phyloP scores from a whole-genome alignment of 306 rosid species.

The Vicia faba region DNA sequence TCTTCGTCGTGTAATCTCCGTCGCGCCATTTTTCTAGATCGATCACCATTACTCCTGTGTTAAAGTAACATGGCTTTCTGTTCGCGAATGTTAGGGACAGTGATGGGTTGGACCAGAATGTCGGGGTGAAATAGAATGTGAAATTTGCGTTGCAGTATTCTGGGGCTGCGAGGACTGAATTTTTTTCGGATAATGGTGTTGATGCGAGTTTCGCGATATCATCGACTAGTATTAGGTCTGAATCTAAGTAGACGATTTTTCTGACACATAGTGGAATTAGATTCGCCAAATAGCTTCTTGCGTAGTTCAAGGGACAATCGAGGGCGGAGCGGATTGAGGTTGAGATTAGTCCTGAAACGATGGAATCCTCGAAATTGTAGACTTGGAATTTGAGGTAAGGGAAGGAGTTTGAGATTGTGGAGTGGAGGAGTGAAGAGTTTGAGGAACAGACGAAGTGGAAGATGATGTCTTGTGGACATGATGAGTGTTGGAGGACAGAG shows the following conservation, averaged over 20 bases:
- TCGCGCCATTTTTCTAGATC: slow-evolving; percentile 77
- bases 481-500: slow-evolving; percentile 84
- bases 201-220: slow-evolving; percentile 83
- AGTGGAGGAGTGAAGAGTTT: slow-evolving; percentile 49
- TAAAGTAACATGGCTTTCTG: slow-evolving; percentile 75
- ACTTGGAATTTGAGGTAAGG: slow-evolving; percentile 80
- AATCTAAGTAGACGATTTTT: slow-evolving; percentile 85
- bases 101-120: slow-evolving; percentile 88
- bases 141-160: slow-evolving; percentile 96
- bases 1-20: slow-evolving; percentile 68
- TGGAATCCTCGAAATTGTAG: slow-evolving; percentile 58
- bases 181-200: slow-evolving; percentile 42
- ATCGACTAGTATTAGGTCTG: slow-evolving; percentile 85
- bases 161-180: slow-evolving; percentile 73
- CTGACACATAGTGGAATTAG: slow-evolving; percentile 69
- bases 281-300: slow-evolving; percentile 68
- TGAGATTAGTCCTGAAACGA: slow-evolving; percentile 72
- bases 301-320: slow-evolving; percentile 91
- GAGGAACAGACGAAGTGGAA: slow-evolving; percentile 82
- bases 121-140: slow-evolving; percentile 70
- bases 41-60: slow-evolving; percentile 98
- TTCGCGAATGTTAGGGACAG: slow-evolving; percentile 65
- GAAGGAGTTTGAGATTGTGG: slow-evolving; percentile 64
- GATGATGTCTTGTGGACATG: slow-evolving; percentile 74
- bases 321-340: slow-evolving; percentile 91